Evolutionary conservation across 768 basidiomycete species (phyloP).

Genomic region (Butyriboletus loyo): DNA sequence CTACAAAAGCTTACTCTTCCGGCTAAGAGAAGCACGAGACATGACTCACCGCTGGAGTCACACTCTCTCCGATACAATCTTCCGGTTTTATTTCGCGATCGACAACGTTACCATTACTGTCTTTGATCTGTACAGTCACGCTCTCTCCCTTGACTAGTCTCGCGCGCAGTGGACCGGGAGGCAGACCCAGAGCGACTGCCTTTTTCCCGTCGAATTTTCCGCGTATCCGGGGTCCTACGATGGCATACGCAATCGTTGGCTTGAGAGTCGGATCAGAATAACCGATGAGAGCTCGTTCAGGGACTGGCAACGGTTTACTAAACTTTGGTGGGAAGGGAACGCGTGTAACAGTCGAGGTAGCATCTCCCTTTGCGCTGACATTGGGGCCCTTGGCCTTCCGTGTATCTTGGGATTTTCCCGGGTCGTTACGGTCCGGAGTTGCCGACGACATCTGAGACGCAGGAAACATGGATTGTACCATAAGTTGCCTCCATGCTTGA

Average conservation of each 20-base stretch:
- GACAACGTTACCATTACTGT: constrained; percentile 39
- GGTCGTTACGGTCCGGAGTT: constrained; percentile 6
- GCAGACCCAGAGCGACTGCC: constrained; percentile 63
- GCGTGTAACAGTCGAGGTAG: constrained; percentile 7
- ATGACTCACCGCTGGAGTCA: constrained; percentile 44
- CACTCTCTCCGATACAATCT: constrained; percentile 55
- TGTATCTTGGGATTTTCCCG: constrained; percentile 4
- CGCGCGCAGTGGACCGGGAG: constrained; percentile 54
- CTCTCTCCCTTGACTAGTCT: constrained; percentile 62
- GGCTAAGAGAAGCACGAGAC: neutral
- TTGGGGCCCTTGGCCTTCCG: constrained; percentile 10
- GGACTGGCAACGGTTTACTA: constrained; percentile 19
- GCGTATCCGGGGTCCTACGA: constrained; percentile 51
- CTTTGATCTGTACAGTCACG: constrained; percentile 53
- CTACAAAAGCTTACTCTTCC: constrained; percentile 29
- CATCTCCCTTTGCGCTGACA: neutral
- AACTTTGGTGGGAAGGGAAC: constrained; percentile 15
- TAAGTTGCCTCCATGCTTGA: constrained; percentile 51
- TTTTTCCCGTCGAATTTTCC: constrained; percentile 72
- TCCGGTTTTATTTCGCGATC: constrained; percentile 55
- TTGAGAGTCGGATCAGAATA: constrained; percentile 17
- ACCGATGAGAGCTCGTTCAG: constrained; percentile 19
- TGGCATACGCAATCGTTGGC: constrained; percentile 46
- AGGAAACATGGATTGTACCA: constrained; percentile 65
- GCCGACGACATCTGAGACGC: constrained; percentile 25